A percentile compares a stretch with the other conserved stretches of the same genome.
Evolutionary conservation across 2,329 filamentous ascomycete genomes (phyloP).

Genomic region (Penicillium paneum): DNA sequence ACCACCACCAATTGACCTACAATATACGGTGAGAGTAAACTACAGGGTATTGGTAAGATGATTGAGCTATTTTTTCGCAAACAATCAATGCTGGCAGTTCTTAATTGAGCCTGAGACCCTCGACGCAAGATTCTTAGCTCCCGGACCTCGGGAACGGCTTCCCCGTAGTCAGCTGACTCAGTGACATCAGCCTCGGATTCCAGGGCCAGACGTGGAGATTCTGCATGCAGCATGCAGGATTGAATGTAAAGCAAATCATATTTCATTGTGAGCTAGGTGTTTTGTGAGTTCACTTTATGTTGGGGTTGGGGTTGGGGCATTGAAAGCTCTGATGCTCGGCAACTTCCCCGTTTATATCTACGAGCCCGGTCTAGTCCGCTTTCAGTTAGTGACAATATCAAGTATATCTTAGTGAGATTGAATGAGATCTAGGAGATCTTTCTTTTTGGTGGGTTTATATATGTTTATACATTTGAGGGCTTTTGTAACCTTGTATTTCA

Average conservation of each 20-base stretch:
- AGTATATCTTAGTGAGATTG: background rate
- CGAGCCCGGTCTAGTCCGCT: background rate
- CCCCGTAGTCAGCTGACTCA: slow-evolving; percentile 24
- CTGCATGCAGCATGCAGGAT: slow-evolving; percentile 4
- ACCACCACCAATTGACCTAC: slow-evolving; percentile 8
- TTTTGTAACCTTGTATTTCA: no score
- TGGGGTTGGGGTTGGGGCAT: background rate
- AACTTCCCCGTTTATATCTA: background rate
- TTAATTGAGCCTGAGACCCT: slow-evolving; percentile 7
- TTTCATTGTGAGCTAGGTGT: background rate
- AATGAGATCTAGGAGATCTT: background rate
- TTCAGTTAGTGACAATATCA: slow-evolving; percentile 1
- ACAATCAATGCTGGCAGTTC: background rate
- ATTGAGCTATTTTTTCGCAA: slow-evolving; percentile 2
- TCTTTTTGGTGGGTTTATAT: background rate
- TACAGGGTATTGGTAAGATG: background rate
- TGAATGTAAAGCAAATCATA: slow-evolving; percentile 1
- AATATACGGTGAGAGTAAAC: slow-evolving; percentile 5
- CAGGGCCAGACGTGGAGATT: background rate
- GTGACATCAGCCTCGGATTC: slow-evolving; percentile 11
- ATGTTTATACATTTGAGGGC: background rate
- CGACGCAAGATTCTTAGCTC: slow-evolving; percentile 23
- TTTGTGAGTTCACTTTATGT: background rate
- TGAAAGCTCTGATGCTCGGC: background rate
- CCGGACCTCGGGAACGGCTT: slow-evolving; percentile 20